Percentiles rank a stretch among this genome's conserved stretches.
Evolutionary conservation across 2,329 filamentous ascomycete genomes (phyloP).

Genomic region (Stemphylium beticola): DNA sequence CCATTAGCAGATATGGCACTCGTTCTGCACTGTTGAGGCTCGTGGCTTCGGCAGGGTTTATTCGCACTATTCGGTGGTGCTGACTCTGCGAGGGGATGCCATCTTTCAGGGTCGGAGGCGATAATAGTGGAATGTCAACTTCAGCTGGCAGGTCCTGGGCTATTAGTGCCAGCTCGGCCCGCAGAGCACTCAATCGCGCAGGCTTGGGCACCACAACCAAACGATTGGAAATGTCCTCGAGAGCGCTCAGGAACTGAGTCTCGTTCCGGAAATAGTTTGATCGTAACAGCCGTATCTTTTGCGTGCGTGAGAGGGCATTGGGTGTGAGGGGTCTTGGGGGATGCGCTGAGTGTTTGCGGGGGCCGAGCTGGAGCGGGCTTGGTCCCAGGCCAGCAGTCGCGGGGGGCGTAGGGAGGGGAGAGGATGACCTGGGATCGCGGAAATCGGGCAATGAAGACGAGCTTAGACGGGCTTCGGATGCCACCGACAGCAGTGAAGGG

Average conservation of each 20-base stretch:
- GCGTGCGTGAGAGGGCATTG: conserved; percentile 66
- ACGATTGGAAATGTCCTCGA: conserved; percentile 86
- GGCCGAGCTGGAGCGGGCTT: conserved; percentile 43
- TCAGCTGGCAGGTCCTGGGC: conserved; percentile 82
- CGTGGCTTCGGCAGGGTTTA: conserved; percentile 84
- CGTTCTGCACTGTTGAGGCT: conserved; percentile 87
- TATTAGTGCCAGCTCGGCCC: conserved; percentile 80
- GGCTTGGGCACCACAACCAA: conserved; percentile 81
- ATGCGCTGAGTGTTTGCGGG: conserved; percentile 62
- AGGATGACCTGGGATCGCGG: conserved; percentile 57
- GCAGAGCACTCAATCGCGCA: conserved; percentile 78
- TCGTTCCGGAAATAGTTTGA: conserved; percentile 85
- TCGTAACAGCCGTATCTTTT: conserved; percentile 74
- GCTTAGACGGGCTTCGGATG: conserved; percentile 68
- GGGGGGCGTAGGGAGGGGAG: conserved; percentile 46
- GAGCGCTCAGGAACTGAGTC: conserved; percentile 78
- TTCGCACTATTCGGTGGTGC: conserved; percentile 81
- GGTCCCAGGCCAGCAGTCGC: conserved; percentile 51
- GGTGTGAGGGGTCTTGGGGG: conserved; percentile 62
- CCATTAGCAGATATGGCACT: conserved; percentile 84
- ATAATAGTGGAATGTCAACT: conserved; percentile 82
- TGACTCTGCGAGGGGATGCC: conserved; percentile 76
- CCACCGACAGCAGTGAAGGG: conserved; percentile 60
- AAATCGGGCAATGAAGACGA: conserved; percentile 71
- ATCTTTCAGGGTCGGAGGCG: conserved; percentile 74